Conservation (phyloP, 192 early-diverging fungal species). For the Chytriomyces sp. region DNA sequence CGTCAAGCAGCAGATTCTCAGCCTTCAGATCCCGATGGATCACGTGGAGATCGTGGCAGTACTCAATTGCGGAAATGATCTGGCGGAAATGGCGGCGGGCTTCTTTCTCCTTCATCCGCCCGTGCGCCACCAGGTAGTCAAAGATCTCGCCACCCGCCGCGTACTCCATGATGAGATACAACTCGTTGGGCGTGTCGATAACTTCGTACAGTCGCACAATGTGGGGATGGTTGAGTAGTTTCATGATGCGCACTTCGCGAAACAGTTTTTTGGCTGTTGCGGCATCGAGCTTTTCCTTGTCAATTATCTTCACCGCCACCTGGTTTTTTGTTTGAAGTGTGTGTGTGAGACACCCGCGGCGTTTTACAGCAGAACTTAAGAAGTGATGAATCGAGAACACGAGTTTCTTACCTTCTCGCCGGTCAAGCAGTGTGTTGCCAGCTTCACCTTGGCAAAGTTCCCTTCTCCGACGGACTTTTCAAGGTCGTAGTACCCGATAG, state of each 20-base stretch:
- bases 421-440: slow-evolving; percentile 64
- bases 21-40: slow-evolving; percentile 67
- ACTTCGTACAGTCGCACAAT: slow-evolving; percentile 70
- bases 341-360: background rate
- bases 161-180: slow-evolving; percentile 69
- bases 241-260: slow-evolving; percentile 70
- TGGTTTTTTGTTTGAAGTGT: slow-evolving; percentile 25
- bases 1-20: slow-evolving; percentile 66
- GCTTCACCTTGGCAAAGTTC: slow-evolving; percentile 66
- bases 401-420: slow-evolving; percentile 54
- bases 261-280: slow-evolving; percentile 65
- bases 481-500: slow-evolving; percentile 66
- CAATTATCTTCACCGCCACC: slow-evolving; percentile 70
- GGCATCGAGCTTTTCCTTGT: slow-evolving; percentile 65
- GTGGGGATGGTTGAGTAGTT: slow-evolving; percentile 60
- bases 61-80: slow-evolving; percentile 63
- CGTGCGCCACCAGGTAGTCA: slow-evolving; percentile 70
- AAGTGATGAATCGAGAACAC: too few relatives aligned
- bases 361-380: background rate
- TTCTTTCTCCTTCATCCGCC: slow-evolving; percentile 70
- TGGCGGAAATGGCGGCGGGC: slow-evolving; percentile 61
- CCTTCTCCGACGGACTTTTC: slow-evolving; percentile 66
- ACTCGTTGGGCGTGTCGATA: slow-evolving; percentile 67
- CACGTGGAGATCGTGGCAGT: slow-evolving; percentile 62
- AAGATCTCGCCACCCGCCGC: slow-evolving; percentile 66